Evolutionary conservation across 1,139 yeast genomes (phyloP), one percentile per base, ranked within the genome.

Genomic region (Hyphopichia burtonii): DNA sequence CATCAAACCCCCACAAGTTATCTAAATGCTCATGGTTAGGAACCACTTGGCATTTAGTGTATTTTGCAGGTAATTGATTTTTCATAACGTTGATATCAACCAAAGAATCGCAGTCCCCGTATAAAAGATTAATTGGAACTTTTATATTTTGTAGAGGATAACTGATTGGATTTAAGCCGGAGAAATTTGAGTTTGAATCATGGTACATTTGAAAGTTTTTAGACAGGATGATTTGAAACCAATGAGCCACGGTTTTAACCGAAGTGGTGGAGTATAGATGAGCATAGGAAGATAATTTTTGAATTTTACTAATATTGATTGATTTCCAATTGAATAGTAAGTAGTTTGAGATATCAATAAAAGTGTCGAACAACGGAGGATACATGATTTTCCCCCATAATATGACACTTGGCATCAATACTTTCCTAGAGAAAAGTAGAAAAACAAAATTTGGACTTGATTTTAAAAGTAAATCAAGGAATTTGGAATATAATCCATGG

Each of bases 151-250:
- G 61, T 39, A 73, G 61, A 0, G 82, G 76, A 49, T 78, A 76
- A 38, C 66, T 60, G 20, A 69, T 58, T 1, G 78, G 71, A 23
- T 54, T 55, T 34, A 62, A 48, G 20, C 81, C 78, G 30, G 73
- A 62, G 17, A 76, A 63, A 25, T 63, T 50, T 3, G 59, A 49
- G 36, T 52, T 61, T 16, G 59, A 45, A 45, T 88, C 96, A 54
- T 85, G 91, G 63, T 82, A 91, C 96, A 91, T 85, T 61, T 89
- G 96, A 60, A 91, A 90, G 41, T 80, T 78, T 35, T 80, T 81
- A n/a, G 87, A 74, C 37, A 86, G 72, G 48, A 91, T 86, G 43
- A 91, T 89, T 64, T 91, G 98, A 60, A 91, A 91, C 98, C 98
- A 91, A 64, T 91, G 98, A 30, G 90, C 97, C 38, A 89, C 93